Evolutionary conservation across 768 basidiomycete genomes (phyloP).

Genomic region (Termitomyces sp.): DNA sequence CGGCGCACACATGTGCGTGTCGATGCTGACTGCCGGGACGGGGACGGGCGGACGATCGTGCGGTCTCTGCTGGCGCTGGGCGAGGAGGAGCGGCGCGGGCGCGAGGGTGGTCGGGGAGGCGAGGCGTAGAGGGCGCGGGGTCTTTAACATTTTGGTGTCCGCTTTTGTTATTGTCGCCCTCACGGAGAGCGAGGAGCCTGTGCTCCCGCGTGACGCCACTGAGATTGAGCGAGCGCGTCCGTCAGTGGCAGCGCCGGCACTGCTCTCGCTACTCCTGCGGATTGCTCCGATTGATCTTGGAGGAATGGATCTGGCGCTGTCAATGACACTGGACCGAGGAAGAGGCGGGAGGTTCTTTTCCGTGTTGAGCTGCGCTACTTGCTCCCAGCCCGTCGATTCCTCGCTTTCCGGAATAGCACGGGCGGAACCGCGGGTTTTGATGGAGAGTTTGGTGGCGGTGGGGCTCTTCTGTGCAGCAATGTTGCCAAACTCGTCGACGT

Average conservation of each 20-base stretch:
- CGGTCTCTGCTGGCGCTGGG: slow-evolving; percentile 10
- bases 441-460: not conserved
- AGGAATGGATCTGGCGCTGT: not conserved
- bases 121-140: not conserved
- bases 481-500: not conserved
- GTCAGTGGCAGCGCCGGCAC: not conserved
- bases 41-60: not conserved
- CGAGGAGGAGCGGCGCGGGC: slow-evolving; percentile 16
- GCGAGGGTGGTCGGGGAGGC: not conserved
- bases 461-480: not conserved
- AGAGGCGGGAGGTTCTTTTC: slow-evolving; percentile 1
- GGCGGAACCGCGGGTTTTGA: not conserved
- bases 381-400: too few species aligned
- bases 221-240: not conserved
- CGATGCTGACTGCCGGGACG: not conserved
- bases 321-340: not conserved
- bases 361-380: not conserved
- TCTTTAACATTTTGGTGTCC: not conserved
- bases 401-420: not conserved
- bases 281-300: not conserved
- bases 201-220: too few species aligned
- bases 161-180: not conserved
- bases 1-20: slow-evolving; percentile 22
- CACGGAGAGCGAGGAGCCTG: too few species aligned
- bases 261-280: not conserved